phyloP scores from a whole-genome alignment of 2,329 filamentous ascomycete genomes.

The Corynespora cassiicola region DNA sequence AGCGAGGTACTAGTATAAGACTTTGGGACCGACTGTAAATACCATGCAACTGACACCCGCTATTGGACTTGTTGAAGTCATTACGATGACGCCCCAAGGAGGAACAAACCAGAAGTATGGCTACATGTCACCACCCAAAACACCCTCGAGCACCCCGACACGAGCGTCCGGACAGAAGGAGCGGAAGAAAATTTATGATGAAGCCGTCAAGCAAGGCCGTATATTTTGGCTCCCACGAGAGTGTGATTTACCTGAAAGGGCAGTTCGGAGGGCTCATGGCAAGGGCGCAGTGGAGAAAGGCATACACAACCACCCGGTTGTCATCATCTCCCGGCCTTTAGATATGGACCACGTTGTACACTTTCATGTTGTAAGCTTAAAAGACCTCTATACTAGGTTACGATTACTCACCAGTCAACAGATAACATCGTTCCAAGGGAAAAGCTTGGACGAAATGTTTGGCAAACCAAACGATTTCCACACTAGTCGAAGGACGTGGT shows the following conservation, averaged over 20 bases:
- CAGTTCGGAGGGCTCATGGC: conserved; percentile 35
- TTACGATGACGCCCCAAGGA: conserved; percentile 9
- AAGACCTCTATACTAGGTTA: neutral
- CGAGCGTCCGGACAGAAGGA: conserved; percentile 20
- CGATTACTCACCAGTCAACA: conserved; percentile 21
- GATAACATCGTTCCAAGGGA: conserved; percentile 44
- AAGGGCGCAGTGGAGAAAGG: conserved; percentile 40
- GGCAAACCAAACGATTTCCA: conserved; percentile 41
- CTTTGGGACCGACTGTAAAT: conserved; percentile 1
- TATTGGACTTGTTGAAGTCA: conserved; percentile 7
- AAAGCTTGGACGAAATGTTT: conserved; percentile 38
- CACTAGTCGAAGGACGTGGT: conserved; percentile 36
- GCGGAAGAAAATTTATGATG: conserved; percentile 17
- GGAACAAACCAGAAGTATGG: conserved; percentile 1
- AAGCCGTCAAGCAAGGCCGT: conserved; percentile 28
- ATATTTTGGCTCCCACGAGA: conserved; percentile 41
- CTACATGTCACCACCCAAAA: too few species aligned
- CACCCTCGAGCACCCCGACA: conserved; percentile 3
- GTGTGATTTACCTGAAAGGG: conserved; percentile 31
- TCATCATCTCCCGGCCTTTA: conserved; percentile 38
- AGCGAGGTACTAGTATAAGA: conserved; percentile 7
- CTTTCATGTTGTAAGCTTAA: conserved; percentile 41
- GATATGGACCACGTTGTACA: conserved; percentile 33
- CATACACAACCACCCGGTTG: conserved; percentile 41
- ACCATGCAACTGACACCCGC: neutral